Percentiles rank a stretch among this genome's conserved stretches.
phyloP scores from a whole-genome alignment of 352 stramenopile species.

The Pythium sukuiense region DNA sequence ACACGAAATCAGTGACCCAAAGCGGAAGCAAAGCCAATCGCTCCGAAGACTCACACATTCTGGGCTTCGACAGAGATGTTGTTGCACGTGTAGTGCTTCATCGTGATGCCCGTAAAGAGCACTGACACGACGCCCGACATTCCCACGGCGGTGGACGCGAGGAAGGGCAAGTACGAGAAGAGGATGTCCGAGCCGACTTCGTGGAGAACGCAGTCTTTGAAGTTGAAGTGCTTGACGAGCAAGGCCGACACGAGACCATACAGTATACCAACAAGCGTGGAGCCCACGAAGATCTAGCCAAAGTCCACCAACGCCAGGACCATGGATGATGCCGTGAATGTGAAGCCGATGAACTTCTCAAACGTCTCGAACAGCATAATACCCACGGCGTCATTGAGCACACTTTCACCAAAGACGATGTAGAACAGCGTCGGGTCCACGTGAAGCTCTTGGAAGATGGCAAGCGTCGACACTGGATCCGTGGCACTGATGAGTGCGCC shows the following conservation, averaged over 20 bases:
- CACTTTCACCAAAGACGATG: slow-evolving; percentile 83
- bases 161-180: slow-evolving; percentile 40
- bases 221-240: slow-evolving; percentile 73
- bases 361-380: slow-evolving; percentile 81
- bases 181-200: slow-evolving; percentile 39
- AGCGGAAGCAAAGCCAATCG: not conserved
- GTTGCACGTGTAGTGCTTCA: slow-evolving; percentile 45
- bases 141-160: slow-evolving; percentile 29
- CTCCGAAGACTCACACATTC: slow-evolving; percentile 24
- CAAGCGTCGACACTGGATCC: slow-evolving; percentile 78
- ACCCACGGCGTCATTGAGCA: slow-evolving; percentile 80
- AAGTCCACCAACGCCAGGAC: slow-evolving; percentile 55
- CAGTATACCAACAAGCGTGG: slow-evolving; percentile 58
- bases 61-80: slow-evolving; percentile 34
- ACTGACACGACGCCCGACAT: slow-evolving; percentile 80
- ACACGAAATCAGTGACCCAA: too few species aligned
- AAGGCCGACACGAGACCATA: slow-evolving; percentile 49
- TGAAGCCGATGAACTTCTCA: slow-evolving; percentile 59
- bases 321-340: slow-evolving; percentile 34
- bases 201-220: slow-evolving; percentile 52
- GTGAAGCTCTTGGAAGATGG: slow-evolving; percentile 69
- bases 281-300: slow-evolving; percentile 62
- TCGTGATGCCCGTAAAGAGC: slow-evolving; percentile 62
- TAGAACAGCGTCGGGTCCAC: slow-evolving; percentile 80
- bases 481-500: slow-evolving; percentile 76